Conservation (phyloP, 306 rosid species). For the Potentilla sterilis region DNA sequence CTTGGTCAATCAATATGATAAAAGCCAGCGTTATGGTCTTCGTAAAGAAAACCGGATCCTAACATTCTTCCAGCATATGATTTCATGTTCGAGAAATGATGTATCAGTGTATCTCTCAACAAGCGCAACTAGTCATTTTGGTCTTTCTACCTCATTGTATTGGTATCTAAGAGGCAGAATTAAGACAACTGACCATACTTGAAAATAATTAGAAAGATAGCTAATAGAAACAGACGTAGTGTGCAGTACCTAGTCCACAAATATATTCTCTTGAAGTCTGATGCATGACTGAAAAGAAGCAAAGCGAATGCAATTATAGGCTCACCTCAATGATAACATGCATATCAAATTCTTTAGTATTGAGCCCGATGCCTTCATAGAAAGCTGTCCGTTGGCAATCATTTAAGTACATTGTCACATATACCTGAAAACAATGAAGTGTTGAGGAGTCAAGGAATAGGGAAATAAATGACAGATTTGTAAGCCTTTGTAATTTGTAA, state of each 20-base stretch:
- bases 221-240: neutral
- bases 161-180: neutral
- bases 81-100: too few relatives aligned
- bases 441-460: neutral
- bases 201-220: neutral
- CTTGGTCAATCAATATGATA: neutral
- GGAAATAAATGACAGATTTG: neutral
- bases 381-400: conserved; percentile 96
- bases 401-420: conserved; percentile 95
- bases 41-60: neutral
- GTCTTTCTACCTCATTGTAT: neutral
- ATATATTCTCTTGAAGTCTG: neutral
- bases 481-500: neutral
- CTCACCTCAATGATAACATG: conserved; percentile 98
- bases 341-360: conserved; percentile 96
- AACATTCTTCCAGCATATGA: neutral
- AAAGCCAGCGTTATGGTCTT: neutral
- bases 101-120: neutral
- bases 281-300: neutral
- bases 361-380: conserved; percentile 93
- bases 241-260: neutral
- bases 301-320: conserved; percentile 10
- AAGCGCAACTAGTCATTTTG: neutral
- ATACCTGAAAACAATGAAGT: conserved; percentile 57
- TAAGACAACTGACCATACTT: neutral